Conservation (phyloP, 2,329 filamentous ascomycete genomes). For the Pestalotiopsis sp. region DNA sequence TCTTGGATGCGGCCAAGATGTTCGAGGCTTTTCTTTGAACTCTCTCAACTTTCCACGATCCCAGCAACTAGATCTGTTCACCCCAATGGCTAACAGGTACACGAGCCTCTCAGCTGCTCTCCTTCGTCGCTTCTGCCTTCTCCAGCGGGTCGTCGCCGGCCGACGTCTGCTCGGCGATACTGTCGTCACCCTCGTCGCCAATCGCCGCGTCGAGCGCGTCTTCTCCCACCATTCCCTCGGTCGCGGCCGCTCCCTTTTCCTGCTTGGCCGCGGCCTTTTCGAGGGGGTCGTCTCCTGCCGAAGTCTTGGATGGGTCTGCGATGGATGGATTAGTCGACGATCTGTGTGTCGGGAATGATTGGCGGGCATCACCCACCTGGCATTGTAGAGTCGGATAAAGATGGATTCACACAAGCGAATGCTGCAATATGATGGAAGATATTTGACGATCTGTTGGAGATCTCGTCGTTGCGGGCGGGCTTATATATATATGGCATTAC, state of each 20-base stretch:
- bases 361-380: background rate
- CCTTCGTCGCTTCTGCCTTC: constrained; percentile 10
- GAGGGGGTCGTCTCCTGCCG: background rate
- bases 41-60: background rate
- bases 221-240: constrained; percentile 9
- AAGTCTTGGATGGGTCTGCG: background rate
- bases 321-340: background rate
- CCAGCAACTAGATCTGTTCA: background rate
- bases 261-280: constrained; percentile 9
- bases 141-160: constrained; percentile 5
- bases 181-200: constrained; percentile 8
- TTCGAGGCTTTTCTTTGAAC: background rate
- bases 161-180: constrained; percentile 6
- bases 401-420: background rate
- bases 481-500: background rate
- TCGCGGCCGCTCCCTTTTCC: constrained; percentile 2
- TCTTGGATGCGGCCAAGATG: constrained; percentile 4
- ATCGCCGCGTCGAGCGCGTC: constrained; percentile 10
- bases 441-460: background rate
- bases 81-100: background rate
- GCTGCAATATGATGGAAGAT: background rate
- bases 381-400: background rate
- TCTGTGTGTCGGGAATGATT: background rate
- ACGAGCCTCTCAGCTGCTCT: background rate
- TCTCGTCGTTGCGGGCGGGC: background rate